phyloP scores from a whole-genome alignment of 2,329 filamentous ascomycete genomes.

The Xylaria sp. region DNA sequence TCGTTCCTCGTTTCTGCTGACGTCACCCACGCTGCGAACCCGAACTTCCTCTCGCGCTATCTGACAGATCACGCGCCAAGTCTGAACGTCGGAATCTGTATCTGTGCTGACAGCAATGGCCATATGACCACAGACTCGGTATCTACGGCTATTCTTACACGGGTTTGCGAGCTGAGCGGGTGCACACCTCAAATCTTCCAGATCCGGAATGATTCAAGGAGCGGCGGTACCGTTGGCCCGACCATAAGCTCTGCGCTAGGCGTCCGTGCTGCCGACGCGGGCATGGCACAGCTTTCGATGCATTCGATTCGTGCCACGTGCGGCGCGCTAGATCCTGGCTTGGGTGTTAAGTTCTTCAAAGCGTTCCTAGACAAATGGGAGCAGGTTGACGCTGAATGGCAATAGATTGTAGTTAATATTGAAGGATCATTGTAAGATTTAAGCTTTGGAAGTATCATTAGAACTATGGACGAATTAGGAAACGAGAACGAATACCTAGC shows the following conservation, averaged over 20 bases:
- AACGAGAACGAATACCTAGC: background rate
- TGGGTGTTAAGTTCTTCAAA: slow-evolving; percentile 89
- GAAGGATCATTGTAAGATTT: background rate
- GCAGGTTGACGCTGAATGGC: slow-evolving; percentile 83
- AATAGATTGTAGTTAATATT: slow-evolving; percentile 33
- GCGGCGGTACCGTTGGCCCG: slow-evolving; percentile 94
- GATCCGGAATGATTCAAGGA: slow-evolving; percentile 91
- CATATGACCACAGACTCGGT: slow-evolving; percentile 97
- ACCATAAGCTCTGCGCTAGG: slow-evolving; percentile 86
- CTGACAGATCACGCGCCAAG: slow-evolving; percentile 86
- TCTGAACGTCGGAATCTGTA: slow-evolving; percentile 86
- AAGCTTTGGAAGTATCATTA: background rate
- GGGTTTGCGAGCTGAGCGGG: slow-evolving; percentile 79
- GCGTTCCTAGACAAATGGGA: slow-evolving; percentile 90
- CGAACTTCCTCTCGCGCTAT: slow-evolving; percentile 89
- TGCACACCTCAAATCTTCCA: slow-evolving; percentile 87
- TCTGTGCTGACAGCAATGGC: slow-evolving; percentile 86
- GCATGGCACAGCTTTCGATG: slow-evolving; percentile 93
- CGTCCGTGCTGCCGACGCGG: slow-evolving; percentile 85
- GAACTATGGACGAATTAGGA: background rate
- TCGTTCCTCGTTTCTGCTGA: slow-evolving; percentile 94
- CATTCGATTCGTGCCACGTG: slow-evolving; percentile 92
- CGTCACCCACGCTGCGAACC: slow-evolving; percentile 93
- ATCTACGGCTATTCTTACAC: slow-evolving; percentile 81
- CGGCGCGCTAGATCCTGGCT: slow-evolving; percentile 83